Evolutionary conservation across 2,329 filamentous ascomycete species (phyloP).

Genomic region (Phialocephala subalpina): DNA sequence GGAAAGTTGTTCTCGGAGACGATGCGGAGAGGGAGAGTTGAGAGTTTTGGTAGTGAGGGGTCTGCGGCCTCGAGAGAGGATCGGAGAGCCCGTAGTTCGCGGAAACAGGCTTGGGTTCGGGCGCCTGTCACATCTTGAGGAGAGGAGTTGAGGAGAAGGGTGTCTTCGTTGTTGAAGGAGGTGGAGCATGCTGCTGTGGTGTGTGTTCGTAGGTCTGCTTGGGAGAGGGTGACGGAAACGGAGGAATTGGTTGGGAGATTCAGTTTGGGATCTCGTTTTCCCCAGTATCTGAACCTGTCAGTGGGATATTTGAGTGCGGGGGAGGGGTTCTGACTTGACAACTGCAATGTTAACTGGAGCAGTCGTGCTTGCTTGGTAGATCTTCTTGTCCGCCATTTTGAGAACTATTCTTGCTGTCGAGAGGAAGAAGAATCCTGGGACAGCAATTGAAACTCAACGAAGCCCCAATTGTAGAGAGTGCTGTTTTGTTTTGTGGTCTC

Average conservation of each 20-base stretch:
- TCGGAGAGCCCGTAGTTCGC: constrained; percentile 82
- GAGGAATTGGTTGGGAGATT: constrained; percentile 99
- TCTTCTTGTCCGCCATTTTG: constrained; percentile 47
- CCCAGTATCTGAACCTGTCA: constrained; percentile 76
- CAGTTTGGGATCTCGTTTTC: constrained; percentile 91
- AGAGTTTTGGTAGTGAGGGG: constrained; percentile 81
- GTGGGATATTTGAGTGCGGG: constrained; percentile 27
- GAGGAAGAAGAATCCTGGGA: not conserved
- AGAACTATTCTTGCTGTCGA: constrained; percentile 7
- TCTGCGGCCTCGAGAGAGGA: constrained; percentile 76
- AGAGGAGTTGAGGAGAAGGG: constrained; percentile 84
- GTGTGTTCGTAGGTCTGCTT: constrained; percentile 91
- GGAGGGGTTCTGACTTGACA: constrained; percentile 74
- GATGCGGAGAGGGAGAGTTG: constrained; percentile 78
- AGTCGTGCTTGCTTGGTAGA: constrained; percentile 94
- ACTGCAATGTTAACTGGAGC: constrained; percentile 98
- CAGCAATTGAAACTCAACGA: constrained; percentile 20
- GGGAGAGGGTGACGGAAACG: constrained; percentile 94
- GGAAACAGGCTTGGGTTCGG: constrained; percentile 93
- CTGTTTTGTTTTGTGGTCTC: constrained; percentile 13
- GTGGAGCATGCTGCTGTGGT: constrained; percentile 93
- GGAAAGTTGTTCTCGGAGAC: constrained; percentile 99
- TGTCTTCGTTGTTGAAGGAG: constrained; percentile 71
- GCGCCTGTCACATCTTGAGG: constrained; percentile 86
- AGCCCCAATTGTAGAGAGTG: not conserved